These are phyloP conservation scores for Incumbomyces lentus DNA, from an alignment of 2,329 filamentous ascomycete genomes.

Conservation along the genomic window DNA sequence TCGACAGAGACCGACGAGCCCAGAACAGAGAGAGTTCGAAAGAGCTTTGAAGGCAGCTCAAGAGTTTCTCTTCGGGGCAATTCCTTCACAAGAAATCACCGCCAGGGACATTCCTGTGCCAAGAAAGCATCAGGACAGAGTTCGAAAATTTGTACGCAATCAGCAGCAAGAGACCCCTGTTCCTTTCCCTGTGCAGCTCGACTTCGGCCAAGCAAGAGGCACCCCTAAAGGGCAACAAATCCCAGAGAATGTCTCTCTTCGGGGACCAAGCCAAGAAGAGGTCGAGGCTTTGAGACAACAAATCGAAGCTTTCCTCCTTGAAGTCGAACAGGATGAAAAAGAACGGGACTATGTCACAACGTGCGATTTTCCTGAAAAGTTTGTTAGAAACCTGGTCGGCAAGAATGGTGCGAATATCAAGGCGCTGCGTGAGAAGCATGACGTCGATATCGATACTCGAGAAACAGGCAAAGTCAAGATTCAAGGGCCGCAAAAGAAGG, in stretches of 20 bases:
- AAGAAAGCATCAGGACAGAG: constrained; percentile 44
- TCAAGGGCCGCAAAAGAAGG: constrained; percentile 91
- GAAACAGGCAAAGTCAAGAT: constrained; percentile 90
- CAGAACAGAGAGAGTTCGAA: constrained; percentile 47
- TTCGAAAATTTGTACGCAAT: constrained; percentile 44
- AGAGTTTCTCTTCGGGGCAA: constrained; percentile 42
- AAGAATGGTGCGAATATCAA: constrained; percentile 59
- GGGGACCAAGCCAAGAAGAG: constrained; percentile 57
- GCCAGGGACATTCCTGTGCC: constrained; percentile 19
- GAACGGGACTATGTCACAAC: constrained; percentile 77
- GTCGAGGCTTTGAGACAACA: constrained; percentile 65
- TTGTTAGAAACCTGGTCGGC: constrained; percentile 72
- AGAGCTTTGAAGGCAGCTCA: constrained; percentile 49
- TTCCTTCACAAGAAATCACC: constrained; percentile 24
- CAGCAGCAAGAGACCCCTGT: constrained; percentile 36
- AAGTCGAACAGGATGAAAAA: constrained; percentile 85
- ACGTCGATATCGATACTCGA: constrained; percentile 67
- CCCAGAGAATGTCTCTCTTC: constrained; percentile 25
- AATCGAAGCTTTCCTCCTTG: constrained; percentile 67
- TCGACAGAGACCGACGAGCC: constrained; percentile 43
- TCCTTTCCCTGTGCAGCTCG: constrained; percentile 47
- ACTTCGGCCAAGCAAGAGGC: constrained; percentile 14
- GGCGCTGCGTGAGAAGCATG: constrained; percentile 57
- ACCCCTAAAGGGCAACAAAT: constrained; percentile 8
- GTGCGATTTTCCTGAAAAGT: constrained; percentile 93